A percentile compares a stretch with the other conserved stretches of the same genome.
These are phyloP conservation scores for Shiraia bambusicola DNA, from an alignment of 2,329 filamentous ascomycete genomes.

Conservation along the genomic window DNA sequence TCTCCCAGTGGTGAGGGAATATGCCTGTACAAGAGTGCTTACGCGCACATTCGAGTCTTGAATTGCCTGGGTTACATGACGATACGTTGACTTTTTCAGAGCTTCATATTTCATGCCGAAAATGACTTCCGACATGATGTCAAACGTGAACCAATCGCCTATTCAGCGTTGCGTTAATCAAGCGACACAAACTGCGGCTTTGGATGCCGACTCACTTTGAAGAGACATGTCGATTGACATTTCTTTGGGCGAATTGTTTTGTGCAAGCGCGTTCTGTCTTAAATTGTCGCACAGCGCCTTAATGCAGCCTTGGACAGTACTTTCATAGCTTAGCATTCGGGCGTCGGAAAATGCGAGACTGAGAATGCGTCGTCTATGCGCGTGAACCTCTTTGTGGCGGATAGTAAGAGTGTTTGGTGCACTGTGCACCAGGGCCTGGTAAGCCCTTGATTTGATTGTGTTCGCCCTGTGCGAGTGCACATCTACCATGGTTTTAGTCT, in stretches of 20 bases:
- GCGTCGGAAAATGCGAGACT: conserved; percentile 6
- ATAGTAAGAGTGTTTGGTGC: conserved; percentile 14
- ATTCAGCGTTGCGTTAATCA: no score
- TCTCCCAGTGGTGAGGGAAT: conserved; percentile 21
- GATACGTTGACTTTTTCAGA: conserved; percentile 32
- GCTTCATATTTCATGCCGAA: conserved; percentile 38
- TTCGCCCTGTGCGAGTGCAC: no score
- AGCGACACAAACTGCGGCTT: no score
- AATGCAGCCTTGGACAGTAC: conserved; percentile 1
- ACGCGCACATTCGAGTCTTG: conserved; percentile 41
- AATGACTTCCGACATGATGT: conserved; percentile 10
- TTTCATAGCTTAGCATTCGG: conserved; percentile 4
- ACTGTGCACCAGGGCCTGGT: conserved; percentile 10
- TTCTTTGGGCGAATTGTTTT: no score
- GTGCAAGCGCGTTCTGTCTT: conserved; percentile 9
- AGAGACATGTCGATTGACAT: no score
- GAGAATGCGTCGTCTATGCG: conserved; percentile 9
- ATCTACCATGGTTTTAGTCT: conserved; percentile 10
- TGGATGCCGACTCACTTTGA: no score
- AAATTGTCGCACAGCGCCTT: conserved; percentile 14
- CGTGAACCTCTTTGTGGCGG: conserved; percentile 5
- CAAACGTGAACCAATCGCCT: conserved; percentile 33
- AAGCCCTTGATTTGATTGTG: conserved; percentile 13
- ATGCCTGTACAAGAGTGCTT: conserved; percentile 29
- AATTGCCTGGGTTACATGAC: conserved; percentile 40